phyloP scores from a whole-genome alignment of 1,284 basidiomycete genomes.

The Hymenochaete sp. region DNA sequence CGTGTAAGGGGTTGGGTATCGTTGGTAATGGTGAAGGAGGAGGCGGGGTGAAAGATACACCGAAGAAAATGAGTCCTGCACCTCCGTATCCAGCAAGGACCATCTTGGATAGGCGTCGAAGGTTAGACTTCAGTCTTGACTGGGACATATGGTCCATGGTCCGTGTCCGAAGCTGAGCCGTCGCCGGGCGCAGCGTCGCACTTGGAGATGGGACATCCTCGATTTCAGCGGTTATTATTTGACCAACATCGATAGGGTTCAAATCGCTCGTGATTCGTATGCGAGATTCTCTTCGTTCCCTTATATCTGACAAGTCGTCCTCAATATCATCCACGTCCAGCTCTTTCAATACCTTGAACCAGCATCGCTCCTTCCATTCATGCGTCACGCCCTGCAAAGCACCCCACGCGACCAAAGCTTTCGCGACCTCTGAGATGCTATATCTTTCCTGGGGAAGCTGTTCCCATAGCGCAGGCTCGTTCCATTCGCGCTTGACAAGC shows the following conservation, averaged over 20 bases:
- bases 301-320: conserved; percentile 21
- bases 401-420: conserved; percentile 67
- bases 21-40: conserved; percentile 23
- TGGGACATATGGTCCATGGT: conserved; percentile 29
- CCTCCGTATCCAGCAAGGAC: conserved; percentile 75
- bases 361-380: conserved; percentile 63
- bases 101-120: conserved; percentile 69
- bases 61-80: conserved; percentile 69
- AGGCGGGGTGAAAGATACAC: conserved; percentile 40
- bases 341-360: conserved; percentile 57
- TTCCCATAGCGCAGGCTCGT: conserved; percentile 40
- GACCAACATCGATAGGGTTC: conserved; percentile 51
- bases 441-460: conserved; percentile 52
- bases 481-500: conserved; percentile 66
- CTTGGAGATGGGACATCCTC: conserved; percentile 34
- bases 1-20: conserved; percentile 23
- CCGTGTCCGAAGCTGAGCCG: background rate
- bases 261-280: conserved; percentile 64
- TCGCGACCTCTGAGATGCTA: conserved; percentile 52
- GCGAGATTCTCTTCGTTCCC: conserved; percentile 39
- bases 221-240: conserved; percentile 66
- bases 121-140: conserved; percentile 51
- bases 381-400: conserved; percentile 70
- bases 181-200: conserved; percentile 1
- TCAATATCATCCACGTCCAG: conserved; percentile 47